Evolutionary conservation across 1,139 yeast genomes (phyloP), one percentile per base, ranked within the genome.

Genomic region (Pichia kudriavzevii): DNA sequence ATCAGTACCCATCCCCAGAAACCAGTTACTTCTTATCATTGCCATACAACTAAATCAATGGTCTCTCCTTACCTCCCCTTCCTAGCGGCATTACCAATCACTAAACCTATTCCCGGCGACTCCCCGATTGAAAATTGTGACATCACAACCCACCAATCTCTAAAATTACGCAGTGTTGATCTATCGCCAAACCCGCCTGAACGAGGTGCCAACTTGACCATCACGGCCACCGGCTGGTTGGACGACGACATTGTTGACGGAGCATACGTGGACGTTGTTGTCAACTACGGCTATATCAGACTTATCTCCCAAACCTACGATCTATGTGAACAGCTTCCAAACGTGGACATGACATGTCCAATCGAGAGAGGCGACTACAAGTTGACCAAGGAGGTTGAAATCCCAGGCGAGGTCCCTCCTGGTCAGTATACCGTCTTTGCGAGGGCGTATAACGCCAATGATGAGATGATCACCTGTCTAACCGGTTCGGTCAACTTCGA

Each of bases 341-440:
- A 85, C 52, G 88, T 87, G 31, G 95, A 83, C 52, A 62, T 79
- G 57, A 67, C 66, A 35, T 91, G 98, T 57, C 98, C 98, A 3
- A 61, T 91, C 38, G 54, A 66, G 36, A 64, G 73, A 47, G 98
- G 97, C 5, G 58, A 63, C 36, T 79, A 84, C 49, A 62, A 65
- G 35, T 63, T 91, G 42, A 60, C 69, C 24, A 85, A 87, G 60
- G 61, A 65, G 30, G 93, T 91, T 22, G 88, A 78, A 49, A 74
- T 91, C 43, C 98, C 98, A 14, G 65, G 69, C n/a, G 93, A 85
- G 59, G 94, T 88, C 18, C 97, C 98, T 40, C 95, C 97, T 20
- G 98, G 97, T 29, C 80, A 73, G 56, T 91, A 91, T 63, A 63
- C 72, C 28, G 94, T 88, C 32, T 66, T 69, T 41, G 97, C 96